Evolutionary conservation across 352 stramenopile species (phyloP).

Genomic region (Globisporangium rhizosaccharum): DNA sequence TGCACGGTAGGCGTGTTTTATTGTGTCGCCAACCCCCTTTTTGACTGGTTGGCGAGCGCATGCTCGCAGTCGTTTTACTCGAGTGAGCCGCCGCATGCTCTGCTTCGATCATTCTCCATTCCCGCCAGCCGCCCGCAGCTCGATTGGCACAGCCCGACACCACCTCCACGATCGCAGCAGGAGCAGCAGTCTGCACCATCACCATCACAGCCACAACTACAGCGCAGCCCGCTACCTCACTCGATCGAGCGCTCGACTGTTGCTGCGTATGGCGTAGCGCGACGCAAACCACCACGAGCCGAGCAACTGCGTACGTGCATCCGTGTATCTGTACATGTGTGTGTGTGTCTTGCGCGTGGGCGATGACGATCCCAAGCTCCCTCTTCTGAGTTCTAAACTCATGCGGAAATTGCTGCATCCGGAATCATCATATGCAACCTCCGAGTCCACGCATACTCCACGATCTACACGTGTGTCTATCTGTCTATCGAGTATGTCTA

Average conservation of each 20-base stretch:
- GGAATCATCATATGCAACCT: conserved; percentile 88
- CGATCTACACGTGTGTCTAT: conserved; percentile 12
- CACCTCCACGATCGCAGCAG: too few relatives aligned
- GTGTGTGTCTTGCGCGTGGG: conserved; percentile 21
- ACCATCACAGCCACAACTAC: too few relatives aligned
- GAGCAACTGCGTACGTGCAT: not conserved
- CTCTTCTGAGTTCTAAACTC: conserved; percentile 76
- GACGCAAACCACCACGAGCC: not conserved
- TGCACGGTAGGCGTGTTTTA: too few relatives aligned
- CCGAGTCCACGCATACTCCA: conserved; percentile 50
- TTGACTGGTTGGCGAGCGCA: too few relatives aligned
- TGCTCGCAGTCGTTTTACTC: too few relatives aligned
- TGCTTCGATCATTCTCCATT: conserved; percentile 1
- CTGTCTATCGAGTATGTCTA: not conserved
- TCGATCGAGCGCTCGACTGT: too few relatives aligned
- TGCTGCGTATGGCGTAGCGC: too few relatives aligned
- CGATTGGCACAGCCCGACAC: too few relatives aligned
- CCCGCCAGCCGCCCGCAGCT: not conserved
- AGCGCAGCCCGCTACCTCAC: too few relatives aligned
- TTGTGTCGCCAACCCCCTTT: too few relatives aligned
- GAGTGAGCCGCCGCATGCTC: too few relatives aligned
- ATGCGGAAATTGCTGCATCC: conserved; percentile 85
- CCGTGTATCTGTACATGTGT: conserved; percentile 7
- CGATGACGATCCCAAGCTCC: conserved; percentile 85
- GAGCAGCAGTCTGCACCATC: too few relatives aligned